A percentile compares a stretch with the other conserved stretches of the same genome.
These are phyloP conservation scores for Ascochyta rabiei DNA, from an alignment of 2,329 filamentous ascomycete genomes.

Conservation along the genomic window DNA sequence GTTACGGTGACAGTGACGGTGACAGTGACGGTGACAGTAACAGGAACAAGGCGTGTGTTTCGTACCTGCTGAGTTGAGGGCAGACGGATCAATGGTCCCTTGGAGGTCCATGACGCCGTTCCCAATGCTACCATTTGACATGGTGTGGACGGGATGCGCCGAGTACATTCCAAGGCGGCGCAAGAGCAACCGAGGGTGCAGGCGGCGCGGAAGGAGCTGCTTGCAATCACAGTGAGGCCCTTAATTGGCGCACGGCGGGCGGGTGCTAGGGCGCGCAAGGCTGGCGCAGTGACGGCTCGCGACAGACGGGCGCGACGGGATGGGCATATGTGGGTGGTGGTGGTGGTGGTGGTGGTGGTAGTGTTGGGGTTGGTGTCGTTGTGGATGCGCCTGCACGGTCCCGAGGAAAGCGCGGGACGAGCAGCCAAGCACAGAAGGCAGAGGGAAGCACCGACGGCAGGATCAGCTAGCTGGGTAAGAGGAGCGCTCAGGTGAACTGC, in stretches of 20 bases:
- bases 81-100: slow-evolving; percentile 51
- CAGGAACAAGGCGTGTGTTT: slow-evolving; percentile 6
- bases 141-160: slow-evolving; percentile 46
- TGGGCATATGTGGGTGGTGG: slow-evolving; percentile 30
- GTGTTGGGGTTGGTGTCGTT: slow-evolving; percentile 17
- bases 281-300: slow-evolving; percentile 23
- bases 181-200: slow-evolving; percentile 42
- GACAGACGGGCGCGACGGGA: slow-evolving; percentile 28
- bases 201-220: slow-evolving; percentile 34
- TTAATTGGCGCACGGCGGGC: slow-evolving; percentile 10
- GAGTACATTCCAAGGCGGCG: slow-evolving; percentile 49
- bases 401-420: slow-evolving; percentile 17
- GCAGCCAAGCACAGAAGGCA: slow-evolving; percentile 10
- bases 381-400: slow-evolving; percentile 19
- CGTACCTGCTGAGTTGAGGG: slow-evolving; percentile 48
- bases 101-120: slow-evolving; percentile 50
- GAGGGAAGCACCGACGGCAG: slow-evolving; percentile 3
- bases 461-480: not conserved
- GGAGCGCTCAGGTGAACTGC: not conserved
- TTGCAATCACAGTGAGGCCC: slow-evolving; percentile 3
- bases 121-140: slow-evolving; percentile 49
- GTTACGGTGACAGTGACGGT: too few species aligned
- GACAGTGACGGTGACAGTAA: not conserved
- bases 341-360: slow-evolving; percentile 14
- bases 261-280: slow-evolving; percentile 24